Percentiles rank a stretch among this genome's conserved stretches.
Evolutionary conservation across 805 yeast species (phyloP).

Genomic region (Wickerhamomyces pijperi): DNA sequence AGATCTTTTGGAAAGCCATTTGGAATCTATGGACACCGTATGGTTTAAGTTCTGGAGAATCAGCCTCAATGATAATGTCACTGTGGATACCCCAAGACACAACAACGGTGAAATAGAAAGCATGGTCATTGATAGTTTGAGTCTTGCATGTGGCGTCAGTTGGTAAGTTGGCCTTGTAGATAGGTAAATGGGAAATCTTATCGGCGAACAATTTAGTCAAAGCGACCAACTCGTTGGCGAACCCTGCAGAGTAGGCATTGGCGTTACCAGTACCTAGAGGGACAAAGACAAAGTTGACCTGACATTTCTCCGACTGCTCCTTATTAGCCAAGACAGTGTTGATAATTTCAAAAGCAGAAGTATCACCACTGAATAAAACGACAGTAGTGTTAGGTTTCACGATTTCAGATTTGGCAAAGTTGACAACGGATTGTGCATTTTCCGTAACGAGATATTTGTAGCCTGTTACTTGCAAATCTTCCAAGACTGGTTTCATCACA

Average conservation of each 20-base stretch:
- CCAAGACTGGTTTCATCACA: slow-evolving; percentile 38
- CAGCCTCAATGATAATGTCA: slow-evolving; percentile 70
- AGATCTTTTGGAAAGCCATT: slow-evolving; percentile 50
- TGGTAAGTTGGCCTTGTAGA: slow-evolving; percentile 23
- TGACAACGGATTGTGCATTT: slow-evolving; percentile 25
- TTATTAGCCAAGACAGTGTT: slow-evolving; percentile 30
- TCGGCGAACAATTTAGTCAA: slow-evolving; percentile 23
- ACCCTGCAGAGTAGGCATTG: slow-evolving; percentile 48
- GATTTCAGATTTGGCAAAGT: slow-evolving; percentile 26
- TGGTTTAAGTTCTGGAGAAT: slow-evolving; percentile 51
- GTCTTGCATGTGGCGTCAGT: slow-evolving; percentile 1
- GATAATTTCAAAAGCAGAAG: slow-evolving; percentile 67
- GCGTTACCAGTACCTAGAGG: slow-evolving; percentile 90
- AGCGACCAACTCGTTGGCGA: slow-evolving; percentile 23
- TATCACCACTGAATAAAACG: slow-evolving; percentile 74
- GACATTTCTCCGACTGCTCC: not conserved
- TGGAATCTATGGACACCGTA: slow-evolving; percentile 59
- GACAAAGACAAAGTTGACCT: slow-evolving; percentile 24
- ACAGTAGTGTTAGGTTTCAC: slow-evolving; percentile 26
- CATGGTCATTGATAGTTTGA: slow-evolving; percentile 3
- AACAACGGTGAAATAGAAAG: slow-evolving; percentile 44
- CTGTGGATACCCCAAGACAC: slow-evolving; percentile 85
- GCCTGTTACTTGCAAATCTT: slow-evolving; percentile 19
- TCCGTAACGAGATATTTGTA: slow-evolving; percentile 34
- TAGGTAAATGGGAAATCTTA: slow-evolving; percentile 17